phyloP scores from a whole-genome alignment of 805 yeast genomes.

The Cyberlindnera veronae region DNA sequence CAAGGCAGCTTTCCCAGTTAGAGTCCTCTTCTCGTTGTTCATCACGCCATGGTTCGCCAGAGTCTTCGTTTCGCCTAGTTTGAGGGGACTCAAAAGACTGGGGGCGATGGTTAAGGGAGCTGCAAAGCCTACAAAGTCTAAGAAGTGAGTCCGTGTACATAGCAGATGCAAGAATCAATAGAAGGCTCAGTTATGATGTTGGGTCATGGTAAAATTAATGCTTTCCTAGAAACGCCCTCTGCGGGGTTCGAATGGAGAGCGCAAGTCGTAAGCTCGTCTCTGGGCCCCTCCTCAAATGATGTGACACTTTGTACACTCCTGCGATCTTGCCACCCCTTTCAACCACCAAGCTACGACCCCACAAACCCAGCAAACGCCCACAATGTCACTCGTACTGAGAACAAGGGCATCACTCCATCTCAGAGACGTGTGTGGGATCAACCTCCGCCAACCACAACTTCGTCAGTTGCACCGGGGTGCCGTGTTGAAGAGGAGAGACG shows the following conservation, averaged over 20 bases:
- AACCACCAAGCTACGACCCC: no score
- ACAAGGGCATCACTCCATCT: background rate
- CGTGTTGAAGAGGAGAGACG: conserved; percentile 2
- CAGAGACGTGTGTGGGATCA: background rate
- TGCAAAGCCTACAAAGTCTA: no score
- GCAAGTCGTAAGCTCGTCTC: no score
- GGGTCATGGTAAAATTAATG: no score
- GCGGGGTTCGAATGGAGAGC: no score
- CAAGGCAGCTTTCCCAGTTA: conserved; percentile 52
- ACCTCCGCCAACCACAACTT: background rate
- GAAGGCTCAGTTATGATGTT: no score
- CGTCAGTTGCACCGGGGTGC: background rate
- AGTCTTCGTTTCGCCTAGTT: conserved; percentile 45
- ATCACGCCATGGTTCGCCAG: conserved; percentile 58
- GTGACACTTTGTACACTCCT: no score
- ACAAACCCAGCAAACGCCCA: background rate
- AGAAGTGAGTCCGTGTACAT: no score
- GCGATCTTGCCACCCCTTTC: no score
- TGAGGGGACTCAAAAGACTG: conserved; percentile 13
- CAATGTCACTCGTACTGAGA: background rate
- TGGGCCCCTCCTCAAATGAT: no score
- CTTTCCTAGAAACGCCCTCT: no score
- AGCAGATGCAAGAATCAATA: no score
- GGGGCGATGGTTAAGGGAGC: background rate
- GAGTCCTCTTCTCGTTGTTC: conserved; percentile 47